Evolutionary conservation across 176 grass and related monocot species (phyloP), one percentile per base, ranked within the genome.

Genomic region (Aechmea fasciata): DNA sequence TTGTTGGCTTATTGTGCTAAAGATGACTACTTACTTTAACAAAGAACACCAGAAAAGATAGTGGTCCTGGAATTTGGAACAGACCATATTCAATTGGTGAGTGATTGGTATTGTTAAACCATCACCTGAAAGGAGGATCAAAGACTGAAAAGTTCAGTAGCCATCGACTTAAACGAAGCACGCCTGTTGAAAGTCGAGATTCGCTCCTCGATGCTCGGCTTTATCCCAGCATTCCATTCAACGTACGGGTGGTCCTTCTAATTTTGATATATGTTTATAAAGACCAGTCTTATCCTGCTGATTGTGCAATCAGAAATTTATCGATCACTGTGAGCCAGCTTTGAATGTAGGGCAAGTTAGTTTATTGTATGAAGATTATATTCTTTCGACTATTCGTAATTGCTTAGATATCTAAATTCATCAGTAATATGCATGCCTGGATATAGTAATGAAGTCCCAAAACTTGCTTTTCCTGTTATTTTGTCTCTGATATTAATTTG

Each of bases 91-190:
- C 15, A 13, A 11, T 18, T 59, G 19, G 54, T 20, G 55, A 29
- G n/a, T 50, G 57, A 63, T 73, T 64, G 57, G 41, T 64, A 28
- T 73, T 22, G 50, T 64, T 73, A 41, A 55, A 49, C 59, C 41
- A 15, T 64, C 28, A 15, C 33, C 13, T 71, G 20, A 59, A 18
- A 59, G 54, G 55, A 14, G 71, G 10, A 49, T 47, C 9, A 8
- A 18, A 20, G 52, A 17, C 33, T 18, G 11, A 26, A 57, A 72
- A 61, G 28, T 18, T 18, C 10, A 57, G 52, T 52, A 59, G 13
- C 26, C 20, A 72, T 57, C 13, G 15, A 59, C 41, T 49, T 49
- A 73, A 48, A 48, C 6, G 14, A 14, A 13, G 55, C 71, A 73
- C 1, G 11, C 70, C n/a, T 25, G 1, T 62, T 59, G 41, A 13